Evolutionary conservation across 805 yeast species (phyloP), one percentile per base, ranked within the genome.

Genomic region (Grigorovia humatica): DNA sequence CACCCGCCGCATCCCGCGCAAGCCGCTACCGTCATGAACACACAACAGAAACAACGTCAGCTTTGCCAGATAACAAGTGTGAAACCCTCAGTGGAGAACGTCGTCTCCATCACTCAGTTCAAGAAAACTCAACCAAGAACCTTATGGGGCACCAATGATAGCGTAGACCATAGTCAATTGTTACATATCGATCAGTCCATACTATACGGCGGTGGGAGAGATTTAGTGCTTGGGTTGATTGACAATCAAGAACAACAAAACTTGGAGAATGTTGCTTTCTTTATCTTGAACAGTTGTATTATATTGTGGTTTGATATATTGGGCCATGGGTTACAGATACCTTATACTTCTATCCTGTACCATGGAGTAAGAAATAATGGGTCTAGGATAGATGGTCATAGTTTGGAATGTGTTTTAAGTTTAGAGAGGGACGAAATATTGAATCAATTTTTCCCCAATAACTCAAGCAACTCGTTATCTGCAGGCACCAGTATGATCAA

Each of bases 151-250:
- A 38, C 15, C n/a, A 18, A 18, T 17, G 30, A 43, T 5, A 35
- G 40, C 3, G 43, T 11, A 9, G 32, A 45, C 11, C 35, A 48
- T 12, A 35, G 18, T 6, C 44, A 19, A 11, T 27, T 45, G 18
- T 29, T 47, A 30, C 46, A 45, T 6, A 44, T 27, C 32, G 55
- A 54, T 49, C 50, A 51, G 29, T 68, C 70, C 1, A 55, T 72
- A 1, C 55, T 73, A 18, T 67, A 65, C 47, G 77, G 74, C 4
- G 77, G 77, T 3, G 76, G 77, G 1, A 62, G 75, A 32, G 66
- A 70, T 27, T 60, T 72, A 56, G 47, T 58, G 0, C 51, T 66
- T 15, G 54, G 60, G 19, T 32, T 58, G 32, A 49, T 66, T 12
- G 57, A 49, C n/a, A 19, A 23, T 17, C 41, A 29, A 13, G 41